Conservation (phyloP, 768 basidiomycete genomes). For the Lactarius hatsudake region DNA sequence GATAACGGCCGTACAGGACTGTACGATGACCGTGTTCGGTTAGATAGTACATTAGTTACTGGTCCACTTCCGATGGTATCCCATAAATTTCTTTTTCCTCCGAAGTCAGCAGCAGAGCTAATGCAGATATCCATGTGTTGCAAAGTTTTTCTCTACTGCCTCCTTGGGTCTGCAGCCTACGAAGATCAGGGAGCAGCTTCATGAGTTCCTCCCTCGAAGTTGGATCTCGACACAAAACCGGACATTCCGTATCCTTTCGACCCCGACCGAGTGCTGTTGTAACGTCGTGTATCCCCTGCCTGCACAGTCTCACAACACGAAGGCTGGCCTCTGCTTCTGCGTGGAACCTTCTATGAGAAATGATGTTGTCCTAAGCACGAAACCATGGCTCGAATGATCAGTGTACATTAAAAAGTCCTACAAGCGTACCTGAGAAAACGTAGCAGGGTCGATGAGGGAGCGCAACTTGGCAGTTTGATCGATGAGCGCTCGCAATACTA, state of each 20-base stretch:
- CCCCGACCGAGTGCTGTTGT: neutral
- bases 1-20: neutral
- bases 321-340: conserved; percentile 2
- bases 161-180: neutral
- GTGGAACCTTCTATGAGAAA: neutral
- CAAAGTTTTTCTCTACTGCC: conserved; percentile 6
- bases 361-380: neutral
- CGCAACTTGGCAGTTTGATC: conserved; percentile 2
- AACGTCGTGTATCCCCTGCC: neutral
- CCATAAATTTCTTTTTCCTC: conserved; percentile 1
- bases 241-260: neutral
- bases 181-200: neutral
- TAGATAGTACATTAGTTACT: neutral
- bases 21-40: neutral
- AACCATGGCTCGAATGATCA: neutral
- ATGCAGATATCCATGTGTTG: conserved; percentile 5
- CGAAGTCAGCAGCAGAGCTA: neutral
- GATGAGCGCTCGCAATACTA: neutral
- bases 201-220: neutral
- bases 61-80: neutral
- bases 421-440: conserved; percentile 1
- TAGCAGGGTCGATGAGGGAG: conserved; percentile 10
- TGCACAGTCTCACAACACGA: neutral
- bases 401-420: neutral
- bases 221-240: neutral